These are phyloP conservation scores for Leccinum subtestaceum DNA, from an alignment of 768 basidiomycete genomes.

Conservation along the genomic window DNA sequence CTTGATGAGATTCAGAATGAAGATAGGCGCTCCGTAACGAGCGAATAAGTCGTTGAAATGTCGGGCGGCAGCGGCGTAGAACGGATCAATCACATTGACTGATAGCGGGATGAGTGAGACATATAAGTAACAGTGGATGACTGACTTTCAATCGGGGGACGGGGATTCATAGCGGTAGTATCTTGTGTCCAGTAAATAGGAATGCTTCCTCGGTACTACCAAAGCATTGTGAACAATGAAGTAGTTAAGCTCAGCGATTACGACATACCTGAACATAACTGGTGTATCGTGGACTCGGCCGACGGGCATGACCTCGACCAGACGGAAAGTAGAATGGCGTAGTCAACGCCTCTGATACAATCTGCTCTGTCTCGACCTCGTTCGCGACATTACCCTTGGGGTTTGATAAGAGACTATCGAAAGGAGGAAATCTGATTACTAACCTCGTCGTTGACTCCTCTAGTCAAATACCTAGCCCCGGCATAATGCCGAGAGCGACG, in stretches of 20 bases:
- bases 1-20: constrained; percentile 94
- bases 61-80: constrained; percentile 86
- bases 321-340: constrained; percentile 83
- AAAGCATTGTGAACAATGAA: neutral
- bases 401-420: neutral
- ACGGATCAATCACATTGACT: constrained; percentile 95
- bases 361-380: constrained; percentile 98
- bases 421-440: neutral
- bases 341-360: constrained; percentile 85
- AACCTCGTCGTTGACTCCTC: constrained; percentile 93
- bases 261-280: constrained; percentile 82
- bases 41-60: constrained; percentile 91
- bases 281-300: constrained; percentile 84
- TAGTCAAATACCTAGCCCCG: constrained; percentile 89
- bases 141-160: constrained; percentile 95
- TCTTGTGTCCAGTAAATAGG: constrained; percentile 98
- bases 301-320: constrained; percentile 38
- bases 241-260: neutral
- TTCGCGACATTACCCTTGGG: constrained; percentile 93
- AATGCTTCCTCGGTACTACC: constrained; percentile 90
- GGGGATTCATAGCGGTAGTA: constrained; percentile 81
- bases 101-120: constrained; percentile 5
- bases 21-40: constrained; percentile 87
- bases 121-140: constrained; percentile 2
- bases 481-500: constrained; percentile 93